Conservation (phyloP, 2,329 filamentous ascomycete genomes). For the Pestalotiopsis sp. region DNA sequence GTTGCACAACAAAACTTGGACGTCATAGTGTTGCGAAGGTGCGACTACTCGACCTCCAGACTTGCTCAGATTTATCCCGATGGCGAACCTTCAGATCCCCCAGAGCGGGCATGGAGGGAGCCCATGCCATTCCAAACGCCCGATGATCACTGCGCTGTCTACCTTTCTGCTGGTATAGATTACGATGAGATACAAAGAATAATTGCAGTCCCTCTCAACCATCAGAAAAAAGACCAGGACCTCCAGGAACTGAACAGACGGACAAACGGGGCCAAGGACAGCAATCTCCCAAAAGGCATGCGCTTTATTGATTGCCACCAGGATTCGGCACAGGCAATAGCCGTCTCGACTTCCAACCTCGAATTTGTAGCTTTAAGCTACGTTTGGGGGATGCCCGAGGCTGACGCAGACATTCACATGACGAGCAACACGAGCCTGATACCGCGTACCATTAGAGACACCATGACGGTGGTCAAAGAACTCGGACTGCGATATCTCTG, state of each 20-base stretch:
- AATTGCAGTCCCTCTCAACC: too few species aligned
- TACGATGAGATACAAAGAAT: too few species aligned
- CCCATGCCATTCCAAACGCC: too few species aligned
- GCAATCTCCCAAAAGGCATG: background rate
- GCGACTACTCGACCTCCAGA: too few species aligned
- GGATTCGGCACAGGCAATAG: background rate
- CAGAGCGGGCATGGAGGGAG: too few species aligned
- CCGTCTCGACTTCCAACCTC: background rate
- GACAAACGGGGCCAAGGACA: too few species aligned
- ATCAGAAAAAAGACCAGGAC: too few species aligned
- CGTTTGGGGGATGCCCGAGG: background rate
- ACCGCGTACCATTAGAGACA: background rate
- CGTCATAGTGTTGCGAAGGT: background rate
- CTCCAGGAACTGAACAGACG: too few species aligned
- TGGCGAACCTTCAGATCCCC: too few species aligned
- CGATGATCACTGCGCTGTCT: too few species aligned
- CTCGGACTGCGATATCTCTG: background rate
- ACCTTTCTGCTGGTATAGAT: too few species aligned
- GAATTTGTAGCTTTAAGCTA: background rate
- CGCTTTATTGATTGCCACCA: background rate
- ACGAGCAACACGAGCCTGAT: background rate
- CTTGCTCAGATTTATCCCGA: too few species aligned
- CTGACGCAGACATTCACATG: background rate
- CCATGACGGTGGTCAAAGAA: background rate
- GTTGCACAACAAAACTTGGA: background rate